Percentiles rank a stretch among this genome's conserved stretches.
phyloP scores from a whole-genome alignment of 345 rosid species.

The Aquilaria sinensis region DNA sequence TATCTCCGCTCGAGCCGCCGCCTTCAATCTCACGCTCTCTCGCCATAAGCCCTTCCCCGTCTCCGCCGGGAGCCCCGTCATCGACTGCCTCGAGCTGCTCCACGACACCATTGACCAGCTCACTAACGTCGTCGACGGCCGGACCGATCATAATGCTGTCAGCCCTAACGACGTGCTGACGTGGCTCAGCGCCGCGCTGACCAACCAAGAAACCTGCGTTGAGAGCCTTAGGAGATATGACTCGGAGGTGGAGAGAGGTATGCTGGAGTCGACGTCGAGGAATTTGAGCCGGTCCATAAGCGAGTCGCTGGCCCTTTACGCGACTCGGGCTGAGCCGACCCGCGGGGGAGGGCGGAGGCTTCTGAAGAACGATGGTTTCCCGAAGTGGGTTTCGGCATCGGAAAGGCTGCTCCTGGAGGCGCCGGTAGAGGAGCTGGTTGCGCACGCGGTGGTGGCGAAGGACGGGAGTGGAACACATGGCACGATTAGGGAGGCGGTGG shows the following conservation, averaged over 20 bases:
- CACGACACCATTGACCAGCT: conserved; percentile 43
- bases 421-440: conserved; percentile 28
- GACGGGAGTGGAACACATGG: conserved; percentile 54
- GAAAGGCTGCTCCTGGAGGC: conserved; percentile 44
- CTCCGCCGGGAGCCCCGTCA: conserved; percentile 10
- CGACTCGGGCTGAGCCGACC: conserved; percentile 11
- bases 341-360: conserved; percentile 8
- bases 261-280: conserved; percentile 20
- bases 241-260: background rate
- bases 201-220: conserved; percentile 48
- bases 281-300: conserved; percentile 29
- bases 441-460: conserved; percentile 42
- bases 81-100: conserved; percentile 45
- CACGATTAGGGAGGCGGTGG: conserved; percentile 36
- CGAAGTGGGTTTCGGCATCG: conserved; percentile 21
- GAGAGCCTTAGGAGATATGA: conserved; percentile 29
- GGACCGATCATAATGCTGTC: background rate
- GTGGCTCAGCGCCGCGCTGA: conserved; percentile 51
- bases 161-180: conserved; percentile 33
- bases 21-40: conserved; percentile 22
- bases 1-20: conserved; percentile 25
- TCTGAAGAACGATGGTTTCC: conserved; percentile 17
- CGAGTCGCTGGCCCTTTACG: conserved; percentile 27
- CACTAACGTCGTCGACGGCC: conserved; percentile 19
- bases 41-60: conserved; percentile 6